Percentiles rank a stretch among this genome's conserved stretches.
Conservation (phyloP, 257 asterid genomes). For the Solanum raphanifolium region DNA sequence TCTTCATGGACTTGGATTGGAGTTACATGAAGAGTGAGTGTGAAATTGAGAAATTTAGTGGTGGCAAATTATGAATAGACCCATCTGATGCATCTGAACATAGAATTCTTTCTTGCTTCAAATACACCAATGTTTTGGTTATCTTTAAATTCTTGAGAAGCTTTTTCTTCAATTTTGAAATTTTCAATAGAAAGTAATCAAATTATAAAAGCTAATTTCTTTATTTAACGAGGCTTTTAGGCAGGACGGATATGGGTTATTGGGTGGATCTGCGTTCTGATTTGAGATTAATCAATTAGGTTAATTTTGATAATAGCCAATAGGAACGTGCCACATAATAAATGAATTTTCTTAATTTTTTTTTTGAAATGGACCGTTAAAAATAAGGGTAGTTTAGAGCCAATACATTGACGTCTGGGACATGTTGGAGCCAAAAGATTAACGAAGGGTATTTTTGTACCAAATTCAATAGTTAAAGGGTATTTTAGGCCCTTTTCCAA, state of each 20-base stretch:
- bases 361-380: neutral
- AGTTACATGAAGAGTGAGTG: neutral
- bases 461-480: neutral
- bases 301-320: neutral
- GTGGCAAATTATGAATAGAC: neutral
- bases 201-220: neutral
- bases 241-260: neutral
- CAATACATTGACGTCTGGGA: neutral
- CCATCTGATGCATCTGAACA: neutral
- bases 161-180: neutral
- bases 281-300: neutral
- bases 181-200: neutral
- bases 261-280: neutral
- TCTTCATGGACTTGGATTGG: neutral
- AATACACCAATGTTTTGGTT: neutral
- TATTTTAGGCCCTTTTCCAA: neutral
- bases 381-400: neutral
- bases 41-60: neutral
- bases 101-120: neutral
- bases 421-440: neutral
- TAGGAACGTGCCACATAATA: neutral
- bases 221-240: neutral
- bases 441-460: neutral
- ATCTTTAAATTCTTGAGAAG: neutral
- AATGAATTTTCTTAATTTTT: neutral